Evolutionary conservation across 2,329 filamentous ascomycete species (phyloP), one percentile per base, ranked within the genome.

Genomic region (Teratosphaeria zuluensis): DNA sequence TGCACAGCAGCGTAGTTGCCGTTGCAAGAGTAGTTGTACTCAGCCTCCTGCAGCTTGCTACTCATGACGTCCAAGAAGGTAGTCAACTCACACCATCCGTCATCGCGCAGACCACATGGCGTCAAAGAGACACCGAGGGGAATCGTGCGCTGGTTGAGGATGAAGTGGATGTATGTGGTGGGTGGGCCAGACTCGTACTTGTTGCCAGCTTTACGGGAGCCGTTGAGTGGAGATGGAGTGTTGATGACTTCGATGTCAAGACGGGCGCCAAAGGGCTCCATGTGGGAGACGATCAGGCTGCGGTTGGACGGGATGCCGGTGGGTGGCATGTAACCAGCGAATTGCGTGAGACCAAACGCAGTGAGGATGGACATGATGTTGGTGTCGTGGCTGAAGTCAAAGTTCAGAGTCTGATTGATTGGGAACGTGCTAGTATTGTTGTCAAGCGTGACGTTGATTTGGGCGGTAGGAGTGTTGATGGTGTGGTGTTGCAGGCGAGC

Each of bases 311-410:
- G 79, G 59, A 87, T 80, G 31, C 75, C 71, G 11, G 78, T 76
- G 1, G 80, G 75, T 0, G 84, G 82, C 3, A 90, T 76, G 14
- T 81, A 74, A 21, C 81, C 76, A 1, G 78, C 76, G 67, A 92
- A 90, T 67, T 91, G 88, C 2, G 75, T 83, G 53, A 91, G 77
- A 1, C 87, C 87, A 61, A 92, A 88, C 0, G 88, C 88, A 0
- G 86, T 84, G 3, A 91, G 75, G 63, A 90, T 81, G 30, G 81
- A 81, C 65, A 68, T 88, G 58, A 72, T 70, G 62, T 71, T 69
- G 33, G 85, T 87, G 72, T 92, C 88, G 71, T 92, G 88, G 16
- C 82, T 85, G 70, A 91, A 91, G 75, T 91, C 88, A 55, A 91
- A 81, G 71, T 90, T 90, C 16, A 92, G 77, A 24, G 77, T 81